Percentiles rank a stretch among this genome's conserved stretches.
These are phyloP conservation scores for Hanseniaspora hatyaiensis DNA, from an alignment of 805 yeast species.

Conservation along the genomic window DNA sequence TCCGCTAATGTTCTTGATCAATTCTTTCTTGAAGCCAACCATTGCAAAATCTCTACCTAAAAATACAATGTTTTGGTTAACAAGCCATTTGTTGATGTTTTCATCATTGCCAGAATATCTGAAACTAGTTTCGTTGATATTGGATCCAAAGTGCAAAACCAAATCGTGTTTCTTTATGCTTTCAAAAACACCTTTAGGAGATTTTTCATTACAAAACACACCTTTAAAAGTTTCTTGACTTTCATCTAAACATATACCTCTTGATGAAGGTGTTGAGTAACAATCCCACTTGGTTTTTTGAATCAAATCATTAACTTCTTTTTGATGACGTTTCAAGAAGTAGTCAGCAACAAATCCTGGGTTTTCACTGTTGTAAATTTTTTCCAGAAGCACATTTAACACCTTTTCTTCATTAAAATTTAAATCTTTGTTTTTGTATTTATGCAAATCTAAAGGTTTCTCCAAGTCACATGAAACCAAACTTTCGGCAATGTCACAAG, in stretches of 20 bases:
- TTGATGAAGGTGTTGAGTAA: slow-evolving; percentile 56
- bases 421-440: slow-evolving; percentile 21
- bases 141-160: slow-evolving; percentile 58
- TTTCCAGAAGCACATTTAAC: slow-evolving; percentile 37
- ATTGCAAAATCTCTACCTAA: slow-evolving; percentile 16
- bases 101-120: neutral
- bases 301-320: slow-evolving; percentile 39
- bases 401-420: slow-evolving; percentile 25
- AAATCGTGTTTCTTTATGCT: slow-evolving; percentile 51
- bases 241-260: slow-evolving; percentile 58
- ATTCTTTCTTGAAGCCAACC: slow-evolving; percentile 19
- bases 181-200: slow-evolving; percentile 33
- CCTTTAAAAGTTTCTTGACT: slow-evolving; percentile 54
- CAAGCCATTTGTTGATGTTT: slow-evolving; percentile 10
- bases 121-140: slow-evolving; percentile 42
- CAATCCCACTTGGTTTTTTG: slow-evolving; percentile 37
- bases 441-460: slow-evolving; percentile 26
- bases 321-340: slow-evolving; percentile 46
- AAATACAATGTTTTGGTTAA: slow-evolving; percentile 5
- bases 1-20: slow-evolving; percentile 34
- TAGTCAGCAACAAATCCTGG: slow-evolving; percentile 68
- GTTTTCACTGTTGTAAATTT: slow-evolving; percentile 39
- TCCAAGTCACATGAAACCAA: slow-evolving; percentile 34
- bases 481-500: slow-evolving; percentile 51
- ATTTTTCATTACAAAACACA: slow-evolving; percentile 49